Evolutionary conservation across 2,329 filamentous ascomycete species (phyloP).

Genomic region (Trichoderma sp.): DNA sequence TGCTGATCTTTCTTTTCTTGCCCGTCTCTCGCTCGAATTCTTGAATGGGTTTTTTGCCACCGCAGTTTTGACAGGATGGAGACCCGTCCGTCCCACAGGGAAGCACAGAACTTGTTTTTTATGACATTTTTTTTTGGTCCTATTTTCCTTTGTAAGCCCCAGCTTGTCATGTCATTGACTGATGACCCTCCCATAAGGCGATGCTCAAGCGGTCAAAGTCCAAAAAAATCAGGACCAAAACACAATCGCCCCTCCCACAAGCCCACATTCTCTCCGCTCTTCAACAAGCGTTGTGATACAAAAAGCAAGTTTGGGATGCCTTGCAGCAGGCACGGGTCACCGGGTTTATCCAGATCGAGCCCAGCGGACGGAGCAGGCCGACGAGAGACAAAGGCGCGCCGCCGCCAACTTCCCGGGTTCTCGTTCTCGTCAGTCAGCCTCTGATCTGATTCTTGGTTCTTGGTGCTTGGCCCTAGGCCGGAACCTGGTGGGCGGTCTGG

Average conservation of each 20-base stretch:
- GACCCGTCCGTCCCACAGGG: background rate
- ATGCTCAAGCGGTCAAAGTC: background rate
- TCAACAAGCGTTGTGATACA: background rate
- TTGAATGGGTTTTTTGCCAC: slow-evolving; percentile 8
- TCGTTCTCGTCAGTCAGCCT: background rate
- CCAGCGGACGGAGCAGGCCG: background rate
- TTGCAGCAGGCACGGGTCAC: slow-evolving; percentile 23
- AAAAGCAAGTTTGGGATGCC: slow-evolving; percentile 3
- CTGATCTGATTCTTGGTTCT: background rate
- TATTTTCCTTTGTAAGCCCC: background rate
- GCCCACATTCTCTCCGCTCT: background rate
- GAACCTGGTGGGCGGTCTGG: background rate
- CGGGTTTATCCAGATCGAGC: background rate
- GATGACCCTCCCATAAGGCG: background rate
- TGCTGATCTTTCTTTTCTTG: slow-evolving; percentile 12
- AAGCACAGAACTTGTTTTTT: background rate
- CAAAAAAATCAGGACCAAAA: background rate
- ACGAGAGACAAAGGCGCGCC: background rate
- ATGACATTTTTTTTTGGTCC: too few species aligned
- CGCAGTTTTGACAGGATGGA: slow-evolving; percentile 17
- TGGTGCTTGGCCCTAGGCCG: background rate
- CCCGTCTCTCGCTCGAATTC: slow-evolving; percentile 9
- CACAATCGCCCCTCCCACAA: background rate
- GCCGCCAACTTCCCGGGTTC: slow-evolving; percentile 10
- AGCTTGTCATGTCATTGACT: background rate